These are phyloP conservation scores for Tetracladium marchalianum DNA, from an alignment of 495 filamentous ascomycete genomes.

Conservation along the genomic window DNA sequence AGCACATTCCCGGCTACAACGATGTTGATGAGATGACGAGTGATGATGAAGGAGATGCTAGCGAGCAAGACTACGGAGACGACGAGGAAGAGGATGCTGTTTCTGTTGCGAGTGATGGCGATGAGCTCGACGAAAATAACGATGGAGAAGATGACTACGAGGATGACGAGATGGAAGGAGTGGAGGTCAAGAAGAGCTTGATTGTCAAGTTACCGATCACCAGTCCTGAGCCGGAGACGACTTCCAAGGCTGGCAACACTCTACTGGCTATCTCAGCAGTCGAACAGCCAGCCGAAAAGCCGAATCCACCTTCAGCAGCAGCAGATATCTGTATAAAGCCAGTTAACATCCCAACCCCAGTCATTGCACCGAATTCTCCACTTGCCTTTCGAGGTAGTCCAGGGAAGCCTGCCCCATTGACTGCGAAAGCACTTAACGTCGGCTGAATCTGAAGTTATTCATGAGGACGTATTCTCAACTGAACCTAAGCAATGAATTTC, in stretches of 20 bases:
- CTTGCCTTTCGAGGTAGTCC: constrained; percentile 44
- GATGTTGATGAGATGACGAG: constrained; percentile 52
- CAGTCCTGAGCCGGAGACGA: constrained; percentile 20
- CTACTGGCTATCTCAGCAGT: constrained; percentile 1
- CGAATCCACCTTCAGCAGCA: background rate
- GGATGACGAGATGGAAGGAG: constrained; percentile 41
- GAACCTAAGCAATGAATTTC: background rate
- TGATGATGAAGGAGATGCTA: constrained; percentile 54
- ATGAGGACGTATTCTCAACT: background rate
- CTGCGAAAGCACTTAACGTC: constrained; percentile 22
- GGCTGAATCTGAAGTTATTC: constrained; percentile 21
- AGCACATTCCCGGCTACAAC: constrained; percentile 39
- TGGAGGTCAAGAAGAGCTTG: constrained; percentile 41
- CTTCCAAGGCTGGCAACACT: constrained; percentile 8
- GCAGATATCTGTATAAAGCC: constrained; percentile 3
- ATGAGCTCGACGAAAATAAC: constrained; percentile 45
- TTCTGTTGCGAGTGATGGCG: constrained; percentile 51
- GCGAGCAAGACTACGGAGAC: constrained; percentile 56
- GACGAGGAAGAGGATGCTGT: constrained; percentile 62
- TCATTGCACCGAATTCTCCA: constrained; percentile 24
- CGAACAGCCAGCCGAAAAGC: background rate
- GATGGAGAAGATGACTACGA: constrained; percentile 45
- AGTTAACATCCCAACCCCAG: constrained; percentile 3
- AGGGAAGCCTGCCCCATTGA: constrained; percentile 30
- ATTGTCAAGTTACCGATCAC: constrained; percentile 54